Conservation (phyloP, 345 rosid genomes). For the Moringa oleifera region DNA sequence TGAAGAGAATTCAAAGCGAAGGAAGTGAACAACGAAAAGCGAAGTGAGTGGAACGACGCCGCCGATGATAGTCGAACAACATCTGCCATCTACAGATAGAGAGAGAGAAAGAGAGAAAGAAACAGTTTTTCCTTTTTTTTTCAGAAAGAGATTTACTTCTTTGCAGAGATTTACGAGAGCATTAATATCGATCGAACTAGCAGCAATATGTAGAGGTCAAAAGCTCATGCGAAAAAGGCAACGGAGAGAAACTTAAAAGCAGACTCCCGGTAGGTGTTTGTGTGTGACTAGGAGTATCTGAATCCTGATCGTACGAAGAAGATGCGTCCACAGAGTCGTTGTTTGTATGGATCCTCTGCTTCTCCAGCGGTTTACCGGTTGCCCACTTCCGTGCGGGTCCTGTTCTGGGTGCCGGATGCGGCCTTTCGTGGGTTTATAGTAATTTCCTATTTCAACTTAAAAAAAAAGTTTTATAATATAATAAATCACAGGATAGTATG, state of each 20-base stretch:
- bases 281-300: neutral
- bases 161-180: too few relatives aligned
- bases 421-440: too few relatives aligned
- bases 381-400: too few relatives aligned
- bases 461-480: too few relatives aligned
- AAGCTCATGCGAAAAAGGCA: too few relatives aligned
- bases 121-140: neutral
- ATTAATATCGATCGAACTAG: neutral
- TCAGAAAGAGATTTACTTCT: too few relatives aligned
- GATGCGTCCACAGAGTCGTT: neutral
- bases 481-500: too few relatives aligned
- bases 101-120: constrained; percentile 3
- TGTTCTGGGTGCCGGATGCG: too few relatives aligned
- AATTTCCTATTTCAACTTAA: too few relatives aligned
- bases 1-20: constrained; percentile 34
- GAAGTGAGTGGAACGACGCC: constrained; percentile 32
- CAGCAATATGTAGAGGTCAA: neutral
- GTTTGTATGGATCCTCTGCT: too few relatives aligned
- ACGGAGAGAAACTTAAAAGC: too few relatives aligned
- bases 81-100: constrained; percentile 50
- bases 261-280: too few relatives aligned
- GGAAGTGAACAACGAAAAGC: constrained; percentile 36
- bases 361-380: neutral
- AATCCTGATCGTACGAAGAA: constrained; percentile 15
- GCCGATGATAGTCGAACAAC: constrained; percentile 38